These are phyloP conservation scores for Euphorbia pulcherrima DNA, from an alignment of 345 rosid genomes.

Conservation along the genomic window DNA sequence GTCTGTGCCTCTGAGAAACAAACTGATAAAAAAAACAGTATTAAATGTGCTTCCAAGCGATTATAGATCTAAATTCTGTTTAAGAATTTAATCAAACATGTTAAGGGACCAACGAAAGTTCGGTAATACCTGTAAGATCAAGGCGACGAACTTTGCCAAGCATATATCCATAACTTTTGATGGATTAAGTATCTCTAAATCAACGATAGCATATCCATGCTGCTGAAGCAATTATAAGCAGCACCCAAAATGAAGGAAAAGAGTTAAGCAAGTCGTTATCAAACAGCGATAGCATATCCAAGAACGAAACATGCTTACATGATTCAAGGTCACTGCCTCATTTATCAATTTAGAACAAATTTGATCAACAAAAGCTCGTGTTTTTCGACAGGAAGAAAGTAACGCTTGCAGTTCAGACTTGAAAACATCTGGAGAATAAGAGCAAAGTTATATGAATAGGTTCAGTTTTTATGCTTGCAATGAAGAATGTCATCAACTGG, in stretches of 20 bases:
- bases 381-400: slow-evolving; percentile 62
- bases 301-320: slow-evolving; percentile 44
- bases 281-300: slow-evolving; percentile 8
- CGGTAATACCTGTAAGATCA: slow-evolving; percentile 59
- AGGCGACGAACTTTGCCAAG: slow-evolving; percentile 59
- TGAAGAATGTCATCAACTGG: slow-evolving; percentile 8
- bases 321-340: slow-evolving; percentile 47
- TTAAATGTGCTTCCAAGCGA: slow-evolving; percentile 16
- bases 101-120: slow-evolving; percentile 4
- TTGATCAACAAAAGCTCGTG: slow-evolving; percentile 60
- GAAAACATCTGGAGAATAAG: slow-evolving; percentile 43
- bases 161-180: slow-evolving; percentile 50
- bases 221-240: slow-evolving; percentile 28
- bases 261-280: slow-evolving; percentile 5
- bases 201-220: slow-evolving; percentile 74
- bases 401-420: slow-evolving; percentile 62
- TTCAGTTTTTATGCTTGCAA: slow-evolving; percentile 7
- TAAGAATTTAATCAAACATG: slow-evolving; percentile 10
- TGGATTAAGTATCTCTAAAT: slow-evolving; percentile 57
- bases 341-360: slow-evolving; percentile 47
- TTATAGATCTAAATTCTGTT: not conserved
- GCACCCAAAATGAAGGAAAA: slow-evolving; percentile 15
- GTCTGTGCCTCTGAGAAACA: slow-evolving; percentile 82
- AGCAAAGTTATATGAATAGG: slow-evolving; percentile 14
- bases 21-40: slow-evolving; percentile 42